Percentiles rank a stretch among this genome's conserved stretches.
phyloP scores from a whole-genome alignment of 1,139 yeast species.

The Debaryomyces subglobosus region DNA sequence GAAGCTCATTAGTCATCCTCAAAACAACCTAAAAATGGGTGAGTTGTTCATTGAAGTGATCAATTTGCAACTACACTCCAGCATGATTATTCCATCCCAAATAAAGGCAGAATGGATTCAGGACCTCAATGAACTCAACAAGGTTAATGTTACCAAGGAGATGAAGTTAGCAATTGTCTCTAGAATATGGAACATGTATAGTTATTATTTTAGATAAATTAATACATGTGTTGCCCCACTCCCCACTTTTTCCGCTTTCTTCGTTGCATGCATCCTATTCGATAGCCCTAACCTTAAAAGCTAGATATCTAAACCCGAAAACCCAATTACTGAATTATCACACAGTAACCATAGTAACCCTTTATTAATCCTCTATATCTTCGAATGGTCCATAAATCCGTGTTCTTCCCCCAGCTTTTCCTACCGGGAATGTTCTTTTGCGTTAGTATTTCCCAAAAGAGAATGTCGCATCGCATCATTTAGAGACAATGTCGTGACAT shows the following conservation, averaged over 20 bases:
- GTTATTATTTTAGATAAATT: conserved; percentile 35
- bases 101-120: conserved; percentile 53
- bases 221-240: background rate
- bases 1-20: conserved; percentile 42
- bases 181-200: conserved; percentile 61
- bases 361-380: no score
- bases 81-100: conserved; percentile 47
- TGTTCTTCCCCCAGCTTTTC: background rate
- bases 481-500: background rate
- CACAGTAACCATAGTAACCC: no score
- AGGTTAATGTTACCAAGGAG: conserved; percentile 26
- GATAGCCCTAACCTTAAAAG: no score
- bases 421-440: background rate
- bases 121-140: conserved; percentile 57
- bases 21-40: conserved; percentile 40
- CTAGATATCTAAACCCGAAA: no score
- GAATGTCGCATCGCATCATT: background rate
- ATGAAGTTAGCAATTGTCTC: conserved; percentile 48
- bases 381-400: no score
- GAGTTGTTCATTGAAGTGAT: conserved; percentile 59
- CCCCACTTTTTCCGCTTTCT: background rate
- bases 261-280: background rate
- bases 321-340: no score
- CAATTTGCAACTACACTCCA: conserved; percentile 53
- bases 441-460: background rate